Evolutionary conservation across 2,329 filamentous ascomycete genomes (phyloP), one percentile per base, ranked within the genome.

Genomic region (Arachnomyces sp.): DNA sequence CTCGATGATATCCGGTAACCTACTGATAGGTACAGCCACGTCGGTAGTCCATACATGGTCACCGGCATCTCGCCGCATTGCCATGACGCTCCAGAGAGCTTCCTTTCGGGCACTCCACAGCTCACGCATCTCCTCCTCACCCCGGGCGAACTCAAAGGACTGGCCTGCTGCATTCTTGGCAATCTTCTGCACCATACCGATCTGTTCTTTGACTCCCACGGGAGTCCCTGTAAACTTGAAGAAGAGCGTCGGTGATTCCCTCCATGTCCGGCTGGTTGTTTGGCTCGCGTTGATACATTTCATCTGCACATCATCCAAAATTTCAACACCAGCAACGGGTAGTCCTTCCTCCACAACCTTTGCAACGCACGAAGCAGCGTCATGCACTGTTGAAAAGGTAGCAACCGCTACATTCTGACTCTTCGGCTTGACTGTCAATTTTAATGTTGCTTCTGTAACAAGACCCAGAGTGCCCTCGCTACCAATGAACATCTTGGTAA

Each of bases 221-320:
- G 76, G 70, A 0, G 81, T 85, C 7, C 83, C 83, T 0, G 78
- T 72, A 52, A 86, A 86, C 59, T 86, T 86, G 66, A 88, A 77
- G 53, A 88, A 88, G 2, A 88, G 66, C 0, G 84, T 87, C 0
- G 84, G 80, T 0, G 67, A 65, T 54, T 86, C 82, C 42, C 75
- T 75, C 84, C 84, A 88, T 29, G 66, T 67, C 16, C 69, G 57
- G 31, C 57, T 61, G 2, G 68, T 72, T 7, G 61, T 56, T 28
- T 66, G 56, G 44, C 66, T 68, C 34, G 63, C 61, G 49, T 82
- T 82, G 61, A 82, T 81, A 58, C 75, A 80, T 47, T 69, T 66
- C 78, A 95, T 95, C 68, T 94, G 88, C 42, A 88, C 82, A 57
- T 94, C 88, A 65, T 95, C 89, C 18, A 95, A 71, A 43, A 95